A percentile compares a stretch with the other conserved stretches of the same genome.
Conservation (phyloP, 2,329 filamentous ascomycete genomes). For the Grosmannia penicillata region DNA sequence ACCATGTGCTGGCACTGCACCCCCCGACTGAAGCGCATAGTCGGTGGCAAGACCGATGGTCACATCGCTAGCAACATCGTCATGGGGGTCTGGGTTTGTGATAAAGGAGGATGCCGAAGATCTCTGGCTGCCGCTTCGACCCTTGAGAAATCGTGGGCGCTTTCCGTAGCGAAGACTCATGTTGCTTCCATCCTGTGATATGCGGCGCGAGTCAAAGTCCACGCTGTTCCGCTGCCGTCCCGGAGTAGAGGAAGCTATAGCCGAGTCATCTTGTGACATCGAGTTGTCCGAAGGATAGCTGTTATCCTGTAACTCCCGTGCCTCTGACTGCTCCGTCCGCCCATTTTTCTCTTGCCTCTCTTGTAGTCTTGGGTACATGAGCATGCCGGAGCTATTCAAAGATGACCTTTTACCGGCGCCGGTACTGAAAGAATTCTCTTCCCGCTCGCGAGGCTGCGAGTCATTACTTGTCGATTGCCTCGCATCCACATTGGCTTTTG, state of each 20-base stretch:
- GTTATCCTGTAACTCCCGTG: too few relatives aligned
- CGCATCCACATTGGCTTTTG: not conserved
- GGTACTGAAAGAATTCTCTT: too few relatives aligned
- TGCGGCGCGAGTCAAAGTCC: not conserved
- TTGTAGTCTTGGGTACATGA: too few relatives aligned
- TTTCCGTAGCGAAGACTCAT: constrained; percentile 28
- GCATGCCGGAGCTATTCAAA: too few relatives aligned
- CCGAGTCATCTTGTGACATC: not conserved
- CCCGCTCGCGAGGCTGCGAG: not conserved
- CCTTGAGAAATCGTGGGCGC: constrained; percentile 42
- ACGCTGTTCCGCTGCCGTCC: too few relatives aligned
- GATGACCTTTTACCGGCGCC: too few relatives aligned
- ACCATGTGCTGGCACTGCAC: constrained; percentile 46
- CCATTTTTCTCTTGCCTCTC: too few relatives aligned
- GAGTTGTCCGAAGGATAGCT: too few relatives aligned
- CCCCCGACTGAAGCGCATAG: constrained; percentile 70
- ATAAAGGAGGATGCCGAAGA: constrained; percentile 46
- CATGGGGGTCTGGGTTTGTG: constrained; percentile 36
- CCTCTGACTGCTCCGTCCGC: too few relatives aligned
- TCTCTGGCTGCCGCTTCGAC: constrained; percentile 40
- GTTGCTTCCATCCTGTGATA: constrained; percentile 21
- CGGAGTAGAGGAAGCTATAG: too few relatives aligned
- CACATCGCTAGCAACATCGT: constrained; percentile 57
- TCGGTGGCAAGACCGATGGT: constrained; percentile 56
- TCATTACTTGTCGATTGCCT: not conserved